Evolutionary conservation across 768 basidiomycete species (phyloP), one percentile per base, ranked within the genome.

Genomic region (Solioccasus polychromus): DNA sequence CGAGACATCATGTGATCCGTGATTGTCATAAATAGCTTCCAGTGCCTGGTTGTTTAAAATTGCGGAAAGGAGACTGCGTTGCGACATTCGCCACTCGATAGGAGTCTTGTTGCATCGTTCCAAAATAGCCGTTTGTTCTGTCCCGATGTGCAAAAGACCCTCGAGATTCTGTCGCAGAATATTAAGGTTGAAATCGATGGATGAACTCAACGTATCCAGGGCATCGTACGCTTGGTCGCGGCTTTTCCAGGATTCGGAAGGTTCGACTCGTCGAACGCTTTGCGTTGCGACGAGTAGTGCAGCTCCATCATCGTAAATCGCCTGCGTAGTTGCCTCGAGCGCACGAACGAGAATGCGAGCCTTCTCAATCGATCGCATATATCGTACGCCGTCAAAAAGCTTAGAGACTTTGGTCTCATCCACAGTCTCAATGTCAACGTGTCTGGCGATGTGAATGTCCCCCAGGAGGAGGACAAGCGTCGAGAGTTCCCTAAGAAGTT

Each of bases 381-480:
- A 77, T 18, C 60, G 60, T 14, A 55, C 54, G 32, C 73, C 73
- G 9, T 67, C 64, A 2, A 61, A 47, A 1, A 70, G 58, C 7
- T 63, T n/a, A n/a, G n/a, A n/a, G n/a, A n/a, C n/a, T n/a, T n/a
- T 58, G 4, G 64, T 52, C 10, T 64, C 57, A 22, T 64, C 57
- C 18, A 65, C 58, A 8, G 71, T 71, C 34, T 79, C 73, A 11
- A 82, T 64, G 45, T 82, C 81, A 29, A 82, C 71, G 35, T 71
- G 68, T 22, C 70, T 68, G 15, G 78, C 77, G 19, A 82, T 57
- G 49, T 82, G 74, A 42, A 81, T 67, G 38, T 77, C 76, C 18
- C 71, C 69, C 18, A 76, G 61, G 31, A 67, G 63, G 8, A 58
- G 55, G 5, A 79, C 55, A 41, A 78, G 67, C 11, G 67, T 60